Conservation (phyloP, 768 basidiomycete species). For the Podaxis rugospora region DNA sequence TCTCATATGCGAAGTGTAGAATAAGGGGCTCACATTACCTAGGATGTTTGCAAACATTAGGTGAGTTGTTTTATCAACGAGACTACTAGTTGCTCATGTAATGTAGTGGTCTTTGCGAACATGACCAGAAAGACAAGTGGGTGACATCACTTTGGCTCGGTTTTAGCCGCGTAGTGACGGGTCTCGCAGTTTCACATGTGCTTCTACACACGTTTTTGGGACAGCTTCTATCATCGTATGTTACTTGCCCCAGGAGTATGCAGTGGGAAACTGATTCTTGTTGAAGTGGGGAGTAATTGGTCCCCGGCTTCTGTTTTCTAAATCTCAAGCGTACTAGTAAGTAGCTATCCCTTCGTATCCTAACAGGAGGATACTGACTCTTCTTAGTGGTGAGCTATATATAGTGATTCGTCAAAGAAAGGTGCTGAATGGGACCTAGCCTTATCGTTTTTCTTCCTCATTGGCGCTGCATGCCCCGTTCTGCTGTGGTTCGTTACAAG, state of each 20-base stretch:
- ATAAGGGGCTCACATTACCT: background rate
- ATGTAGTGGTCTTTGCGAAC: conserved; percentile 42
- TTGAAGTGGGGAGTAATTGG: conserved; percentile 64
- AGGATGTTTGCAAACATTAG: conserved; percentile 61
- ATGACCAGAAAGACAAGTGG: conserved; percentile 38
- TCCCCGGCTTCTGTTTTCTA: conserved; percentile 51
- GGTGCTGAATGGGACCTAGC: conserved; percentile 24
- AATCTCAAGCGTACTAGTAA: conserved; percentile 56
- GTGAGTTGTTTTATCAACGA: conserved; percentile 27
- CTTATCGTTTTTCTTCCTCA: conserved; percentile 67
- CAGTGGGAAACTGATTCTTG: background rate
- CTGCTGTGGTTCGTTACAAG: conserved; percentile 58
- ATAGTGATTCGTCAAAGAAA: background rate
- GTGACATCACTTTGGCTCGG: conserved; percentile 6
- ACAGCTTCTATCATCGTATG: conserved; percentile 57
- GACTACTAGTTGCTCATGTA: background rate
- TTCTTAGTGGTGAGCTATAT: conserved; percentile 17
- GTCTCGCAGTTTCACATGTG: conserved; percentile 45
- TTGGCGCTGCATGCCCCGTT: conserved; percentile 65
- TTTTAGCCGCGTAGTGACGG: conserved; percentile 1
- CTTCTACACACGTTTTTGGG: conserved; percentile 45
- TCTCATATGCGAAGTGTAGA: background rate
- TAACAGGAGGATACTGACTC: background rate
- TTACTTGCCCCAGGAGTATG: conserved; percentile 5
- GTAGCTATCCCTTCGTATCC: conserved; percentile 15